phyloP scores from a whole-genome alignment of 169 alveolate genomes.

The Fabrea salina region DNA sequence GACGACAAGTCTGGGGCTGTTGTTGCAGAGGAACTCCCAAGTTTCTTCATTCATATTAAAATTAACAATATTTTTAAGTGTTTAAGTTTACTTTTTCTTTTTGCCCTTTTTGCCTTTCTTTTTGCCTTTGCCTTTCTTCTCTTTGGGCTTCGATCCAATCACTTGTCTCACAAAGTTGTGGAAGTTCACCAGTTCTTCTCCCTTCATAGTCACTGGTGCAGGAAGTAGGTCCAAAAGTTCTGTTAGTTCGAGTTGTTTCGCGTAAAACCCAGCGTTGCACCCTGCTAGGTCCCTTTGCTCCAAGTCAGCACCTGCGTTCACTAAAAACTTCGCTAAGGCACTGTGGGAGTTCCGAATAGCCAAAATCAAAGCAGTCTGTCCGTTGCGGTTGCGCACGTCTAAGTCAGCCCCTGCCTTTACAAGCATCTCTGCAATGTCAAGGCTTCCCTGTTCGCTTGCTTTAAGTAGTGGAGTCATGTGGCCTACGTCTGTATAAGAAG shows the following conservation, averaged over 20 bases:
- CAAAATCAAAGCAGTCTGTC: conserved; percentile 20
- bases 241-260: neutral
- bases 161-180: conserved; percentile 23
- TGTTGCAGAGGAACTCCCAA: no score
- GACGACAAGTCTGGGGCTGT: no score
- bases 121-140: neutral
- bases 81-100: no score
- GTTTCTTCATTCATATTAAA: no score
- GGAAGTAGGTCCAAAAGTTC: conserved; percentile 1
- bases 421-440: conserved; percentile 9
- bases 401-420: conserved; percentile 31
- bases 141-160: neutral
- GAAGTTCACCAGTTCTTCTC: conserved; percentile 21
- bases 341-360: neutral
- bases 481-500: conserved; percentile 23
- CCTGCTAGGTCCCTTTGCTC: conserved; percentile 5
- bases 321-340: neutral
- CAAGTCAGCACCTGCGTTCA: neutral
- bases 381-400: neutral
- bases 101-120: conserved; percentile 28
- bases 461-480: conserved; percentile 9
- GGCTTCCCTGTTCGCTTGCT: conserved; percentile 25
- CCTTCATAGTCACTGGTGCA: conserved; percentile 25
- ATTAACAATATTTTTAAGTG: no score
- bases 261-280: conserved; percentile 21